Evolutionary conservation across 805 yeast species (phyloP).

Genomic region (Cyberlindnera veronae): DNA sequence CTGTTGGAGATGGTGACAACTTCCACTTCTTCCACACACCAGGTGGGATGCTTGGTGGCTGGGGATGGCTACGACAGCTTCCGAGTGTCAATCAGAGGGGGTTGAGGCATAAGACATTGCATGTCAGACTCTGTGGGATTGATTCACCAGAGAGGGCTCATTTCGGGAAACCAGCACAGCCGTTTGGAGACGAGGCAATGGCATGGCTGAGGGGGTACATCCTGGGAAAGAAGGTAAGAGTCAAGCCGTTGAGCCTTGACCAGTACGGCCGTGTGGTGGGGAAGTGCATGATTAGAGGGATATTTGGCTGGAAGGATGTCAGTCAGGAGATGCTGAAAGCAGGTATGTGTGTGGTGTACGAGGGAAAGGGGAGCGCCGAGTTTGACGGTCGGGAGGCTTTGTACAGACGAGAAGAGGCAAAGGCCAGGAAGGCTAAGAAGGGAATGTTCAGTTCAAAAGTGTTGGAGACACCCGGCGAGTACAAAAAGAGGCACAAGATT

Average conservation of each 20-base stretch:
- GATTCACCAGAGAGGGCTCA: conserved; percentile 97
- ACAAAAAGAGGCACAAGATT: conserved; percentile 44
- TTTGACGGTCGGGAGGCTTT: conserved; percentile 71
- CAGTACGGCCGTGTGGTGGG: conserved; percentile 90
- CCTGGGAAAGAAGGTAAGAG: conserved; percentile 62
- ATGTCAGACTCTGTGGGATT: conserved; percentile 83
- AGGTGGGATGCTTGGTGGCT: conserved; percentile 82
- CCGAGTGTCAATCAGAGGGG: conserved; percentile 53
- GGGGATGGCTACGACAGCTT: conserved; percentile 82
- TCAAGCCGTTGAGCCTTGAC: conserved; percentile 78
- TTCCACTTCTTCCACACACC: conserved; percentile 92
- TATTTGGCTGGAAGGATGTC: conserved; percentile 73
- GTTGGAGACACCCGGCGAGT: conserved; percentile 74
- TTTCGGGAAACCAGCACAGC: conserved; percentile 92
- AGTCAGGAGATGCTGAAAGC: conserved; percentile 81
- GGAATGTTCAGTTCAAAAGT: conserved; percentile 70
- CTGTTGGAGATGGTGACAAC: conserved; percentile 96
- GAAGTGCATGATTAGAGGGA: conserved; percentile 49
- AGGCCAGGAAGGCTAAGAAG: conserved; percentile 49
- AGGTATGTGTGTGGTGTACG: conserved; percentile 88
- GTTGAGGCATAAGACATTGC: conserved; percentile 62
- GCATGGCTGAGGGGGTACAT: conserved; percentile 68
- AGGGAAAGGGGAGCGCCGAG: conserved; percentile 75
- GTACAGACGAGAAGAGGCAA: conserved; percentile 56
- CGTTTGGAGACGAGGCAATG: conserved; percentile 79